Conservation (phyloP, 371 early-diverging fungal species). For the Rhizopus sp. region DNA sequence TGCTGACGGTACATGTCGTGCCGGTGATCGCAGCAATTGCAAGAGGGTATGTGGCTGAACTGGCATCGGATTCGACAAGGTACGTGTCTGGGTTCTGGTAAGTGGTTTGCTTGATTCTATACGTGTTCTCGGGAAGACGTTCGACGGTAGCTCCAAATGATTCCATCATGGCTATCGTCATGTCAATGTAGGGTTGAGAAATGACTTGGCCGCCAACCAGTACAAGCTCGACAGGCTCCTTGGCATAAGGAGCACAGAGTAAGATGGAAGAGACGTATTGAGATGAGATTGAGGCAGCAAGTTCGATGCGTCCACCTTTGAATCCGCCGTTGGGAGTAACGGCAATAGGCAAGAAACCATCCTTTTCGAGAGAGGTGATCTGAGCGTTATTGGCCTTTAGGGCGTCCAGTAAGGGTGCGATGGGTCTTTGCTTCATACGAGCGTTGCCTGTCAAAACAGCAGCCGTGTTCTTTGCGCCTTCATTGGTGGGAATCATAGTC, state of each 20-base stretch:
- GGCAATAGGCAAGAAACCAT: slow-evolving; percentile 87
- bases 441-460: slow-evolving; percentile 94
- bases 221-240: slow-evolving; percentile 76
- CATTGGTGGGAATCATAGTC: slow-evolving; percentile 65
- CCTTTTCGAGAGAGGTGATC: slow-evolving; percentile 76
- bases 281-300: slow-evolving; percentile 92
- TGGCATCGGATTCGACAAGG: slow-evolving; percentile 95
- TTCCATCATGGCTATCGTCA: slow-evolving; percentile 98
- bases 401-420: slow-evolving; percentile 88
- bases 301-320: slow-evolving; percentile 85
- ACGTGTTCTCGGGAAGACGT: slow-evolving; percentile 76
- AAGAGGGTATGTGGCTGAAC: slow-evolving; percentile 96
- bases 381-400: slow-evolving; percentile 77
- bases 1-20: slow-evolving; percentile 82
- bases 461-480: slow-evolving; percentile 33
- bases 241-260: slow-evolving; percentile 93
- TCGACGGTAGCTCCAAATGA: slow-evolving; percentile 88
- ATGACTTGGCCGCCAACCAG: slow-evolving; percentile 94
- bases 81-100: slow-evolving; percentile 85
- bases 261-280: slow-evolving; percentile 98
- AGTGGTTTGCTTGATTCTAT: slow-evolving; percentile 74
- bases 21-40: slow-evolving; percentile 98
- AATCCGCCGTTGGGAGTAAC: slow-evolving; percentile 80
- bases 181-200: slow-evolving; percentile 97
- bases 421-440: slow-evolving; percentile 97